A percentile compares a stretch with the other conserved stretches of the same genome.
These are phyloP conservation scores for Rhodofomes roseus DNA, from an alignment of 1,284 basidiomycete species.

Conservation along the genomic window DNA sequence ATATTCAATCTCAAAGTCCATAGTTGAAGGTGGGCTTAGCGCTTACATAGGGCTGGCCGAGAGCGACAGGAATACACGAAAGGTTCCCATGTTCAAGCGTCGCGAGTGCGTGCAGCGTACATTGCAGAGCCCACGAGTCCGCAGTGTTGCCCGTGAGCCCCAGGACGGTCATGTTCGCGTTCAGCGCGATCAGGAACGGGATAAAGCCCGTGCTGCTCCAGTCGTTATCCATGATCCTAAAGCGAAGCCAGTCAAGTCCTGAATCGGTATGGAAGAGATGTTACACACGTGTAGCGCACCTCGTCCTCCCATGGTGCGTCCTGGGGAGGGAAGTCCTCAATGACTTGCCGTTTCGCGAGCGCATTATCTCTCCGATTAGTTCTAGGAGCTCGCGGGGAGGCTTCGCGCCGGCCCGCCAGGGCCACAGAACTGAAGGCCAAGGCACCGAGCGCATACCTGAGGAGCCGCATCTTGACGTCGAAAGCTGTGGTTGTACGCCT, in stretches of 20 bases:
- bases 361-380: neutral
- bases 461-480: neutral
- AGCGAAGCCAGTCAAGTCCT: neutral
- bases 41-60: neutral
- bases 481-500: too few relatives aligned
- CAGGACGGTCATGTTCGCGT: neutral
- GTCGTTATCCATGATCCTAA: neutral
- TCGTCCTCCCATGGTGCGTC: neutral
- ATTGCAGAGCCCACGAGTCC: neutral
- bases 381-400: neutral
- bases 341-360: neutral
- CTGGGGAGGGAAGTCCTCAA: neutral
- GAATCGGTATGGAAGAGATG: too few relatives aligned
- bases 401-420: neutral
- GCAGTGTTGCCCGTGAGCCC: neutral
- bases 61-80: neutral
- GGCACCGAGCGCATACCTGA: neutral
- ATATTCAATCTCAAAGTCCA: neutral
- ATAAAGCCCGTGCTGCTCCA: constrained; percentile 1
- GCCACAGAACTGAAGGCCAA: neutral
- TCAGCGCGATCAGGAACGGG: neutral
- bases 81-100: neutral
- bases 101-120: neutral
- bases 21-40: too few relatives aligned
- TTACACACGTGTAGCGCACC: neutral